Evolutionary conservation across 305 asterid species (phyloP).

Genomic region (Fraxinus dipetala): DNA sequence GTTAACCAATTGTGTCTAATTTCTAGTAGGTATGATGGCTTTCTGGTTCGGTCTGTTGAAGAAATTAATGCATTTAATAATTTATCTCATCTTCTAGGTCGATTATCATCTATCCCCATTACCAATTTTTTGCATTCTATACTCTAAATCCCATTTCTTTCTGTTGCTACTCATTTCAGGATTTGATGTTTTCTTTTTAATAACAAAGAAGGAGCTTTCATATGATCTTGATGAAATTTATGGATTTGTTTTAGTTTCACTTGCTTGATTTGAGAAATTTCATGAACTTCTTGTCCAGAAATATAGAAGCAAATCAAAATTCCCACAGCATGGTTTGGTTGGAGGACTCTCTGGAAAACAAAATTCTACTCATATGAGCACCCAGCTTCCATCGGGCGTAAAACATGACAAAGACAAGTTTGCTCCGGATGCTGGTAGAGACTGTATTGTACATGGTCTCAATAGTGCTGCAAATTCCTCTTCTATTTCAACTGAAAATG

Average conservation of each 20-base stretch:
- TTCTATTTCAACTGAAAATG: conserved; percentile 38
- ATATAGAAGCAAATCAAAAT: conserved; percentile 76
- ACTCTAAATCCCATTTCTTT: not conserved
- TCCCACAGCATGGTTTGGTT: conserved; percentile 61
- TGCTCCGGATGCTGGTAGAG: conserved; percentile 36
- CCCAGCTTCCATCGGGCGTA: conserved; percentile 29
- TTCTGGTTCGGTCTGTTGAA: conserved; percentile 1
- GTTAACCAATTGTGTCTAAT: not conserved
- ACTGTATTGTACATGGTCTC: conserved; percentile 28
- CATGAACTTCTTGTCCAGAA: conserved; percentile 51
- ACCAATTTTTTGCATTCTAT: not conserved
- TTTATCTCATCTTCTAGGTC: not conserved
- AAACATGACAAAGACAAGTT: conserved; percentile 31
- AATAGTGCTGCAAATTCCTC: conserved; percentile 28
- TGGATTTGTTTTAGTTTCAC: conserved; percentile 12
- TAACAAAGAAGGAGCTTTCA: conserved; percentile 4
- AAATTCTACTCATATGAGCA: conserved; percentile 36
- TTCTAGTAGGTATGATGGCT: conserved; percentile 7
- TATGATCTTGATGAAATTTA: conserved; percentile 9
- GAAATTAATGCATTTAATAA: not conserved
- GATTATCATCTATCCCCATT: not conserved
- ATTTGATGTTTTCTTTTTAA: conserved; percentile 7
- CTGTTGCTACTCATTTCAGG: conserved; percentile 12
- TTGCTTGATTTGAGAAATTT: conserved; percentile 24
- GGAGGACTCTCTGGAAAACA: conserved; percentile 57